A percentile compares a stretch with the other conserved stretches of the same genome.
Conservation (phyloP, 768 basidiomycete genomes). For the Suillus hirtellus region DNA sequence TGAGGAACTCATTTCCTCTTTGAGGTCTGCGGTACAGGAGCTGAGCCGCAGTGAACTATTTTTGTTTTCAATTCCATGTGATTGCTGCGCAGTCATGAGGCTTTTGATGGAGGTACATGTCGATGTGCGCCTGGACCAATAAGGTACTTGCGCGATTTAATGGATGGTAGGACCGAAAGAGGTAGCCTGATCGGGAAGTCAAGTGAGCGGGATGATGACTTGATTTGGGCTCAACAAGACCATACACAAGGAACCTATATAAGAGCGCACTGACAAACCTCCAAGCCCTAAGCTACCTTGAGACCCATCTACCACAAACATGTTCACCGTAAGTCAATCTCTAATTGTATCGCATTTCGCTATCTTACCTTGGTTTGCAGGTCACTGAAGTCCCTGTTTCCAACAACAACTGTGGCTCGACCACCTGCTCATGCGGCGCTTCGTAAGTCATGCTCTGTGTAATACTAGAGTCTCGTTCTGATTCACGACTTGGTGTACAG, state of each 20-base stretch:
- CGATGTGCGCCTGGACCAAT: background rate
- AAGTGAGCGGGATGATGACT: background rate
- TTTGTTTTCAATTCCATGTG: too few species aligned
- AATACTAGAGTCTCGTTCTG: background rate
- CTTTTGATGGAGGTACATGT: background rate
- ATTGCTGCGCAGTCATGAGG: background rate
- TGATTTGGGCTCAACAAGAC: background rate
- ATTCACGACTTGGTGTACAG: background rate
- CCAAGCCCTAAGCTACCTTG: background rate
- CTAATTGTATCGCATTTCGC: background rate
- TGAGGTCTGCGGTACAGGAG: background rate
- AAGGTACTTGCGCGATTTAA: background rate
- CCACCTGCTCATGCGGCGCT: background rate
- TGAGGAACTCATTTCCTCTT: background rate
- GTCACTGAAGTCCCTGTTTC: background rate
- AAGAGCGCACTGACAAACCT: background rate
- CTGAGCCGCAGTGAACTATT: too few species aligned
- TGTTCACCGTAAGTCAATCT: background rate
- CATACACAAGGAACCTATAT: constrained; percentile 1
- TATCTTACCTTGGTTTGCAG: background rate
- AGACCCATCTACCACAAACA: background rate
- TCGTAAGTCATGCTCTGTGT: background rate
- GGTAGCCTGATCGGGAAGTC: background rate
- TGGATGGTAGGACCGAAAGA: background rate
- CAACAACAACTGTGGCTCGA: background rate